A percentile compares a stretch with the other conserved stretches of the same genome.
These are phyloP conservation scores for Pythium utonaiense DNA, from an alignment of 352 stramenopile genomes.

Conservation along the genomic window DNA sequence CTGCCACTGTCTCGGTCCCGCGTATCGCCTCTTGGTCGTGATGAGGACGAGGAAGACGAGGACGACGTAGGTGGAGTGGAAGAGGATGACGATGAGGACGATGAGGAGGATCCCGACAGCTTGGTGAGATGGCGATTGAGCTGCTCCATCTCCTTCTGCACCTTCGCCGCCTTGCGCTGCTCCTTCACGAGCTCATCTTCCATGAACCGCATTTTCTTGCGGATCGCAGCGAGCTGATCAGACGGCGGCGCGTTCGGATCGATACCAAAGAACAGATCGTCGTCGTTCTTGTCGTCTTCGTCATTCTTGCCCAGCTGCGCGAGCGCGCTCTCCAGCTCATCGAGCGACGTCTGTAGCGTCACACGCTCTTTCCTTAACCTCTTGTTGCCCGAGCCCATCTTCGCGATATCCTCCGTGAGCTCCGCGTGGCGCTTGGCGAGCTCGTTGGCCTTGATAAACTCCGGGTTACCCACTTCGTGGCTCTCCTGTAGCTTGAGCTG, in stretches of 20 bases:
- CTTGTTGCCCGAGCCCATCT: slow-evolving; percentile 85
- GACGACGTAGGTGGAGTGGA: slow-evolving; percentile 5
- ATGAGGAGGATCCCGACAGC: slow-evolving; percentile 33
- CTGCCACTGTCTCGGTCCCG: slow-evolving; percentile 13
- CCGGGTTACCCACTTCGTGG: slow-evolving; percentile 70
- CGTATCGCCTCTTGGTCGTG: slow-evolving; percentile 13
- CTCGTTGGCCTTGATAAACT: slow-evolving; percentile 77
- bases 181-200: slow-evolving; percentile 82
- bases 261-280: slow-evolving; percentile 71
- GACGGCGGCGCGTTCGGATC: slow-evolving; percentile 51
- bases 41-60: slow-evolving; percentile 32
- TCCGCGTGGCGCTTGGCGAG: slow-evolving; percentile 67
- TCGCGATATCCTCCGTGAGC: slow-evolving; percentile 79
- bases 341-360: slow-evolving; percentile 54
- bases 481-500: slow-evolving; percentile 76
- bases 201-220: slow-evolving; percentile 68
- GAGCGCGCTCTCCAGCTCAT: slow-evolving; percentile 69
- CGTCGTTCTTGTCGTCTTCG: slow-evolving; percentile 59
- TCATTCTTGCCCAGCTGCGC: slow-evolving; percentile 60
- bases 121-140: slow-evolving; percentile 70
- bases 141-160: slow-evolving; percentile 85
- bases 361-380: slow-evolving; percentile 75
- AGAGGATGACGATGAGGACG: slow-evolving; percentile 21
- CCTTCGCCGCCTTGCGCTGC: slow-evolving; percentile 63
- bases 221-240: slow-evolving; percentile 54